Conservation (phyloP, 1,284 basidiomycete species). For the Omphalotus olearius region DNA sequence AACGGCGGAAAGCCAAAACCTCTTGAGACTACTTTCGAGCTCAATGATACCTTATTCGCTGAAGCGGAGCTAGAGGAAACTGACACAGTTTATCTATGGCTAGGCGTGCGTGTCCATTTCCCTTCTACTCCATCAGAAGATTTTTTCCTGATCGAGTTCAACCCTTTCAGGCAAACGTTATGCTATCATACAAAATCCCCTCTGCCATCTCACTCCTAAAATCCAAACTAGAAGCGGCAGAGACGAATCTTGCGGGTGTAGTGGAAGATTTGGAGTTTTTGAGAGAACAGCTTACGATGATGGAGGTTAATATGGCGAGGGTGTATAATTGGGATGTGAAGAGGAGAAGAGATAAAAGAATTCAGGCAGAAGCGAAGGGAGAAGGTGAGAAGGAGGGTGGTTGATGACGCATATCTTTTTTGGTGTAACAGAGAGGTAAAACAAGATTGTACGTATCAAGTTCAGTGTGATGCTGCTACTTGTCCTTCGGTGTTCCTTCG, state of each 20-base stretch:
- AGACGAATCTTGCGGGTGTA: slow-evolving; percentile 64
- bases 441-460: too few relatives aligned
- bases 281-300: slow-evolving; percentile 93
- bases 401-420: too few relatives aligned
- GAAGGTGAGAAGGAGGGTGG: slow-evolving; percentile 10
- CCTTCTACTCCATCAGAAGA: too few relatives aligned
- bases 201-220: slow-evolving; percentile 76
- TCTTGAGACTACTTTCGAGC: slow-evolving; percentile 86
- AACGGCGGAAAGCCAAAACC: slow-evolving; percentile 42
- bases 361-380: slow-evolving; percentile 32
- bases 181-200: slow-evolving; percentile 91
- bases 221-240: slow-evolving; percentile 77
- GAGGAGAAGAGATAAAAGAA: slow-evolving; percentile 61
- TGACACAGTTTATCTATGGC: slow-evolving; percentile 92
- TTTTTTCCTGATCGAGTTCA: neutral
- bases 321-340: slow-evolving; percentile 98
- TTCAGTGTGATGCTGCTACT: too few relatives aligned
- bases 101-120: slow-evolving; percentile 75
- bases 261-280: slow-evolving; percentile 92
- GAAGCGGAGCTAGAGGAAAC: slow-evolving; percentile 87
- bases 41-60: slow-evolving; percentile 94
- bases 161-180: slow-evolving; percentile 82
- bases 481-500: too few relatives aligned
- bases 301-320: slow-evolving; percentile 97
- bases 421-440: too few relatives aligned